Conservation (phyloP, 179 eudicot genomes). For the Spergularia azorica region DNA sequence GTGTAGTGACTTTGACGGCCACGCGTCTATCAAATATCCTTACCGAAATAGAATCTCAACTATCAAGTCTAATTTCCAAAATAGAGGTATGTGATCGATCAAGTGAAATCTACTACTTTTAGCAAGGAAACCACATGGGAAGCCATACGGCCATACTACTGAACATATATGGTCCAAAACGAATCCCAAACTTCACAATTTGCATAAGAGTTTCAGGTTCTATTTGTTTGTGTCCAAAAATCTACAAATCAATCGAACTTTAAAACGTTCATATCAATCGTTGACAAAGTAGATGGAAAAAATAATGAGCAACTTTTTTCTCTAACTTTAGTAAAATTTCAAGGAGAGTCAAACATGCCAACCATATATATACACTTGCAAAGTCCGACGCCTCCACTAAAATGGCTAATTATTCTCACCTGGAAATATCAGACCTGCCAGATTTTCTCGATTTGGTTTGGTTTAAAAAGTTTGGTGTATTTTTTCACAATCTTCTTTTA, state of each 20-base stretch:
- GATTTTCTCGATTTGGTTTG: conserved; percentile 2
- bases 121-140: neutral
- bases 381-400: neutral
- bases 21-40: neutral
- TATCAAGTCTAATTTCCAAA: neutral
- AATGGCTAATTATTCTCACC: neutral
- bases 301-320: too few relatives aligned
- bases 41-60: neutral
- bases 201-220: conserved; percentile 13
- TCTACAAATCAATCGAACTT: neutral
- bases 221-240: neutral
- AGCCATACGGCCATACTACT: neutral
- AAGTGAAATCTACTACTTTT: neutral
- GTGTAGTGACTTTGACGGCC: neutral
- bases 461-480: neutral
- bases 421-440: neutral
- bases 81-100: neutral
- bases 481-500: neutral
- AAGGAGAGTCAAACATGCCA: conserved; percentile 22
- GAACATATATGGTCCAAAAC: neutral
- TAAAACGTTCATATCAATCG: neutral
- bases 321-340: neutral
- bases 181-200: conserved; percentile 12
- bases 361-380: conserved; percentile 11
- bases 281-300: neutral